Evolutionary conservation across 345 rosid genomes (phyloP).

Genomic region (Lagerstroemia speciosa): DNA sequence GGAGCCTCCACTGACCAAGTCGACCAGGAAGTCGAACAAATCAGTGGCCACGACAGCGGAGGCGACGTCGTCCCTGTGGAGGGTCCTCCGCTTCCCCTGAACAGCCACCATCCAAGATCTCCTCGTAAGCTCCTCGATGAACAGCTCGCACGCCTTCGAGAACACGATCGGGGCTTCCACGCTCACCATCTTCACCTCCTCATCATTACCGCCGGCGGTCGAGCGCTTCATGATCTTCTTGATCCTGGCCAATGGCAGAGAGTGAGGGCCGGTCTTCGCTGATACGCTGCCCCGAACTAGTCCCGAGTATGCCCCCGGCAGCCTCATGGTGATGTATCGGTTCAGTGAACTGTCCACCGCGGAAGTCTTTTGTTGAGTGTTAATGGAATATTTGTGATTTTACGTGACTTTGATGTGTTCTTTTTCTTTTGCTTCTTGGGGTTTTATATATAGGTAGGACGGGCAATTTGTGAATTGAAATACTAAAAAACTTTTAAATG

Average conservation of each 20-base stretch:
- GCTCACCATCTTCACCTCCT: conserved; percentile 47
- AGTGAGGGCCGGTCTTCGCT: conserved; percentile 36
- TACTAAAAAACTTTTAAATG: no score
- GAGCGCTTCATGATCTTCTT: conserved; percentile 74
- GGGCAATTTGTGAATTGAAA: background rate
- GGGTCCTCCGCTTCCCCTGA: conserved; percentile 52
- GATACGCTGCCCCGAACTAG: conserved; percentile 19
- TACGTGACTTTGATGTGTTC: background rate
- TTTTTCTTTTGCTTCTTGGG: background rate
- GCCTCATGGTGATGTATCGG: conserved; percentile 31
- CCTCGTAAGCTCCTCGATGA: conserved; percentile 48
- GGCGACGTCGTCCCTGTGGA: conserved; percentile 53
- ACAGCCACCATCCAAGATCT: conserved; percentile 48
- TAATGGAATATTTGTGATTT: background rate
- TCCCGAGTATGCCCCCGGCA: conserved; percentile 44
- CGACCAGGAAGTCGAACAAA: conserved; percentile 49
- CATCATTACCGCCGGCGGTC: conserved; percentile 26
- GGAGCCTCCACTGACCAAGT: conserved; percentile 22
- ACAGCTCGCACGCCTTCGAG: conserved; percentile 56
- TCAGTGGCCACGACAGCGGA: conserved; percentile 48
- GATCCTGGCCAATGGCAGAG: conserved; percentile 54
- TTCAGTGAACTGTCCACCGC: background rate
- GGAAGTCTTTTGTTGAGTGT: background rate
- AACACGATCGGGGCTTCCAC: conserved; percentile 59
- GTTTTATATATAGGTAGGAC: background rate